A percentile compares a stretch with the other conserved stretches of the same genome.
phyloP scores from a whole-genome alignment of 331 rosid species.

The Quercus lobata region DNA sequence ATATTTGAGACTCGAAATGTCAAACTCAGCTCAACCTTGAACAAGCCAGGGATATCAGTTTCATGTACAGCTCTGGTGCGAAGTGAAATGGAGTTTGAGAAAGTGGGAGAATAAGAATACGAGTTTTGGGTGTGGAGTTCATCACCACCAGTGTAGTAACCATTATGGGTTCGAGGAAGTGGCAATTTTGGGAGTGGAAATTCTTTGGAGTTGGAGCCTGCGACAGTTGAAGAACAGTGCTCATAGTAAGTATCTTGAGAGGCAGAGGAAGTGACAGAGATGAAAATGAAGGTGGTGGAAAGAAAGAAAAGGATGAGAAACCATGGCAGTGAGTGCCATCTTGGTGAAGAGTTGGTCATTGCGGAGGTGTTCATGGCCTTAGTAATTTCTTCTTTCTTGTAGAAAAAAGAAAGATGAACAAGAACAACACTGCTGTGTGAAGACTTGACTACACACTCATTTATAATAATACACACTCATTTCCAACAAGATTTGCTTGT shows the following conservation, averaged over 20 bases:
- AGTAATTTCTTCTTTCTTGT: background rate
- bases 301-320: constrained; percentile 18
- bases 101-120: background rate
- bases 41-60: constrained; percentile 24
- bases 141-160: constrained; percentile 35
- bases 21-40: constrained; percentile 29
- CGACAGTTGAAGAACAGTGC: constrained; percentile 40
- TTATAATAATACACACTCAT: too few species aligned
- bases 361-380: background rate
- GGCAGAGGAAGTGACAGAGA: constrained; percentile 16
- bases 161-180: background rate
- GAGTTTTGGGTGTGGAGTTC: constrained; percentile 16
- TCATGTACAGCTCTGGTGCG: background rate
- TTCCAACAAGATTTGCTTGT: too few species aligned
- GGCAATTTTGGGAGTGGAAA: background rate
- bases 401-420: too few species aligned
- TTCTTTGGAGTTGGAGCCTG: constrained; percentile 1
- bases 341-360: background rate
- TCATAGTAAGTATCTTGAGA: constrained; percentile 22
- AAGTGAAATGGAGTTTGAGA: background rate
- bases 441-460: too few species aligned
- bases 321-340: constrained; percentile 15
- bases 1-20: constrained; percentile 1
- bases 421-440: too few species aligned
- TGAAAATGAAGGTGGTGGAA: constrained; percentile 11